Conservation (phyloP, 2,329 filamentous ascomycete genomes). For the Daldinia eschscholtzii region DNA sequence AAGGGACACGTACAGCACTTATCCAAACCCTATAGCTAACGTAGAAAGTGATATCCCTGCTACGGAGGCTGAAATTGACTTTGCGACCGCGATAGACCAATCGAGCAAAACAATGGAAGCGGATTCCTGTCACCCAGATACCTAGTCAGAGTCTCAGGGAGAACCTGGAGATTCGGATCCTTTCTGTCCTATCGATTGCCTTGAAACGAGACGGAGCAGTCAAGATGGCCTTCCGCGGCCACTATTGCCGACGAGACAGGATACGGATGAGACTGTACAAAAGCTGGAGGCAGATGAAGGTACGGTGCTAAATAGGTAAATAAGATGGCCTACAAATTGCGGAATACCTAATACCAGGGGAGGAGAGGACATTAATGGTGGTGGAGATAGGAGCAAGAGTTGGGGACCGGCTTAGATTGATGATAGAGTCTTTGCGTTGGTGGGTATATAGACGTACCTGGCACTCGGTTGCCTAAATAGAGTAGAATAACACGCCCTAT, state of each 20-base stretch:
- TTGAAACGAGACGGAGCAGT: constrained; percentile 34
- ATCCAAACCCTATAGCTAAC: background rate
- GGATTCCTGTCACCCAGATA: constrained; percentile 48
- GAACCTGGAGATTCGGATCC: constrained; percentile 50
- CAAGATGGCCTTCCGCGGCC: constrained; percentile 6
- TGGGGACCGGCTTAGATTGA: background rate
- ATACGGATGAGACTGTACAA: constrained; percentile 11
- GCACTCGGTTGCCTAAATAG: background rate
- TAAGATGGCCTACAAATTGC: background rate
- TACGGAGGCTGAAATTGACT: background rate
- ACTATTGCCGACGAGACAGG: background rate
- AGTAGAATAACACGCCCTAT: background rate
- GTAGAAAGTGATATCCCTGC: background rate
- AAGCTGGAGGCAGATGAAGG: background rate
- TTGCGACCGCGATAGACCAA: background rate
- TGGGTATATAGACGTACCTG: background rate
- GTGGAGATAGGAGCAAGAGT: background rate
- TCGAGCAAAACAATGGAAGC: background rate
- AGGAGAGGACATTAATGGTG: background rate
- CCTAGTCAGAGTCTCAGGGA: constrained; percentile 46
- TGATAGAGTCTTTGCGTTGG: background rate
- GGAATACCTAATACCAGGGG: background rate
- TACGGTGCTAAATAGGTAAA: background rate
- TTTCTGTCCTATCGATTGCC: constrained; percentile 46
- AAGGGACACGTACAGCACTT: background rate